These are phyloP conservation scores for Hyphopichia wangnamkhiaoensis DNA, from an alignment of 1,139 yeast genomes.

Conservation along the genomic window DNA sequence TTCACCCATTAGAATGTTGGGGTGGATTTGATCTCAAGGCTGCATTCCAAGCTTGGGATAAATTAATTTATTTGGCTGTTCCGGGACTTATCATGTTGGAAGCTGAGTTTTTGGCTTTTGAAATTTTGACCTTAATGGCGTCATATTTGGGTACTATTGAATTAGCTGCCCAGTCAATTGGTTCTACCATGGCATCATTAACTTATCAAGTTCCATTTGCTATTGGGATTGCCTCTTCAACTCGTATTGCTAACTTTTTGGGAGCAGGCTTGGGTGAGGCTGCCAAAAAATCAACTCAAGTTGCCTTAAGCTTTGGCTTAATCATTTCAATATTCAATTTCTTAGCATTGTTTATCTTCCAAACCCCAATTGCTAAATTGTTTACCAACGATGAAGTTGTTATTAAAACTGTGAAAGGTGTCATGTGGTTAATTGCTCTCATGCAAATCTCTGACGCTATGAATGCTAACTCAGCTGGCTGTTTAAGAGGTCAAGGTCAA, in stretches of 20 bases:
- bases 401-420: constrained; percentile 35
- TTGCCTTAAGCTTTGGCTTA: constrained; percentile 47
- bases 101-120: constrained; percentile 61
- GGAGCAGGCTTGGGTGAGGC: constrained; percentile 54
- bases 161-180: constrained; percentile 60
- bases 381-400: constrained; percentile 47
- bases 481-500: constrained; percentile 61
- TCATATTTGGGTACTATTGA: constrained; percentile 55
- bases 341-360: constrained; percentile 39
- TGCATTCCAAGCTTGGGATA: constrained; percentile 49
- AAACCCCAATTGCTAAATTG: constrained; percentile 34
- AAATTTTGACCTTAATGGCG: constrained; percentile 55
- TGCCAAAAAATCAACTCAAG: constrained; percentile 48
- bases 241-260: constrained; percentile 58
- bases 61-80: constrained; percentile 48
- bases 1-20: constrained; percentile 49
- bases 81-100: constrained; percentile 62
- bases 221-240: constrained; percentile 59
- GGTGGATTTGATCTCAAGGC: constrained; percentile 27
- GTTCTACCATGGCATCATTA: constrained; percentile 55
- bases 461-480: constrained; percentile 62
- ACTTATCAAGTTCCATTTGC: constrained; percentile 60
- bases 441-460: constrained; percentile 60
- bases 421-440: constrained; percentile 55
- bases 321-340: constrained; percentile 43